Percentiles rank a stretch among this genome's conserved stretches.
These are phyloP conservation scores for Hortiboletus flavorubellus DNA, from an alignment of 768 basidiomycete species.

Conservation along the genomic window DNA sequence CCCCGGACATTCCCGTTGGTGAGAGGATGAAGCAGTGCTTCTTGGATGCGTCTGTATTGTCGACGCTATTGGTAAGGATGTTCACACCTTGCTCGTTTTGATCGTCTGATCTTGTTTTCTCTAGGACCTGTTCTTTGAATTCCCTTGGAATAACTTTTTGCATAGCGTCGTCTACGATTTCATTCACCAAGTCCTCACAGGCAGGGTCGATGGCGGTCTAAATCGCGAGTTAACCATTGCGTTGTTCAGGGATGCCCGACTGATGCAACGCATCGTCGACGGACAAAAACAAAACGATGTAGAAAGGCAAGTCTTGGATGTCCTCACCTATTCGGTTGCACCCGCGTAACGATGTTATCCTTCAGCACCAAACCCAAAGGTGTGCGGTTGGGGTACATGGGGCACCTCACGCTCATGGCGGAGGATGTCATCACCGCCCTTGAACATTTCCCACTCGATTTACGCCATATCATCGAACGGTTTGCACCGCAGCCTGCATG, in stretches of 20 bases:
- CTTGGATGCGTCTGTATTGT: conserved; percentile 67
- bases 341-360: conserved; percentile 7
- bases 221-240: conserved; percentile 83
- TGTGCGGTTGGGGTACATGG: conserved; percentile 91
- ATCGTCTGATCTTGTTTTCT: neutral
- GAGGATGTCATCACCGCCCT: conserved; percentile 92
- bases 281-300: conserved; percentile 78
- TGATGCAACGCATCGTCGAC: conserved; percentile 85
- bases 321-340: neutral
- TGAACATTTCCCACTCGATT: conserved; percentile 80
- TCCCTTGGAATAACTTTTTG: conserved; percentile 96
- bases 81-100: neutral
- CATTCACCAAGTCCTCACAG: conserved; percentile 92
- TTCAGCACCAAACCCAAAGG: conserved; percentile 68
- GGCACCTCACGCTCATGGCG: conserved; percentile 90
- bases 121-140: conserved; percentile 93
- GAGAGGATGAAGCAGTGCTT: conserved; percentile 79
- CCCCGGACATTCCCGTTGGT: conserved; percentile 55
- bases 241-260: conserved; percentile 79
- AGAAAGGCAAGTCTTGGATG: conserved; percentile 52
- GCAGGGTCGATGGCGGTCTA: conserved; percentile 73
- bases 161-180: conserved; percentile 97
- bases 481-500: conserved; percentile 78
- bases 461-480: conserved; percentile 58
- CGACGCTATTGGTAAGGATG: conserved; percentile 69